A percentile compares a stretch with the other conserved stretches of the same genome.
phyloP scores from a whole-genome alignment of 75 land plant genomes.

The Selaginella tamariscina region DNA sequence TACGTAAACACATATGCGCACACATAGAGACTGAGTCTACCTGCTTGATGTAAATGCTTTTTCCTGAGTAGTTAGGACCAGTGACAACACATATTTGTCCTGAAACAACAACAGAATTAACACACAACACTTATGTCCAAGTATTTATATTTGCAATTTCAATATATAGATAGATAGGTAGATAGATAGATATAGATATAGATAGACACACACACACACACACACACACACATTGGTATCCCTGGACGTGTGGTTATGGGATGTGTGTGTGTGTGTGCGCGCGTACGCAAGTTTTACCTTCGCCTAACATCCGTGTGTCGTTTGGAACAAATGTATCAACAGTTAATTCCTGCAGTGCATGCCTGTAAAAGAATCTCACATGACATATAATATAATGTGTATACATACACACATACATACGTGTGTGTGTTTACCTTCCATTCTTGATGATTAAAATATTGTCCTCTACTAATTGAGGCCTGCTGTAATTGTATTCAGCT shows the following conservation, averaged over 20 bases:
- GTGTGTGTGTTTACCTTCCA: constrained; percentile 61
- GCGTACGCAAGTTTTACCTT: no score
- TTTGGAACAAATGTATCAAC: constrained; percentile 94
- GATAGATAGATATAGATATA: no score
- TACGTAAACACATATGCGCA: background rate
- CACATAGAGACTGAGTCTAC: constrained; percentile 25
- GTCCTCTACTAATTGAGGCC: constrained; percentile 57
- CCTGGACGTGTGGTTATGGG: no score
- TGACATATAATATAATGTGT: background rate
- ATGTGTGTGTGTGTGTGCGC: no score
- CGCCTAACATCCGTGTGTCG: constrained; percentile 45
- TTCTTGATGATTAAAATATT: constrained; percentile 53
- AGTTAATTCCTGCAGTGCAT: constrained; percentile 87
- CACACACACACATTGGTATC: constrained; percentile 1
- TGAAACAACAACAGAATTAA: constrained; percentile 21
- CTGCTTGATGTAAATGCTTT: constrained; percentile 94
- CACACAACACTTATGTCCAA: no score
- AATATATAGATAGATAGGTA: no score
- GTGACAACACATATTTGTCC: constrained; percentile 70
- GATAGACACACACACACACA: no score
- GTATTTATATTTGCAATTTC: no score
- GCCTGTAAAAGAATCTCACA: constrained; percentile 31
- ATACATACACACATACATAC: no score
- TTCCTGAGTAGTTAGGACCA: constrained; percentile 97
- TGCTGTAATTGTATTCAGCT: constrained; percentile 74